Base-by-base conservation (phyloP, 148 eudicot species). In the Arctostaphylos glauca region DNA sequence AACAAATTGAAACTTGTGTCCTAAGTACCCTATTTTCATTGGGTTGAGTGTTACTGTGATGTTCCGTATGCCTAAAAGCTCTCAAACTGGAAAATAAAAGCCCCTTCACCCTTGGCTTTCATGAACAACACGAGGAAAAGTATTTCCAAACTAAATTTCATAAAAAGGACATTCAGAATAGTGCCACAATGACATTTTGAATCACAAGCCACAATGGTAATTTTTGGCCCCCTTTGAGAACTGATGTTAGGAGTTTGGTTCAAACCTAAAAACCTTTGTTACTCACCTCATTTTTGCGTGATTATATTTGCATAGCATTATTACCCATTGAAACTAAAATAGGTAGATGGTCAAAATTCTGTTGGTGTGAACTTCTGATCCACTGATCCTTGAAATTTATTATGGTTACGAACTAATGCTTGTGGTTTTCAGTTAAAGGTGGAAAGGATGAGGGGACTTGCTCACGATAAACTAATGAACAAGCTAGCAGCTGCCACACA, bases 401-500 rank as follows among this genome's bases (percentile, higher is more conserved):
- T 10, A 2, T 71, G 16, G 10, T 81, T 47, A n/a, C 58, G 25
- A 19, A 52, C 49, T 46, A 10, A 54, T 64, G 49, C 18, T n/a
- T 60, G 15, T 80, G 48, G 67, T 23, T 70, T 86, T 74, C 86
- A 91, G 93, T 90, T 85, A 62, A 85, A 89, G 81, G 91, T 90
- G 70, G 96, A 93, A 86, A 89, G 90, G 73, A 90, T 87, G 92
- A 90, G 83, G 64, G 89, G 89, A 7, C 86, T 81, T 79, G 96
- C 96, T 66, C 92, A 91, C 6, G 93, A 90, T 76, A 88, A 83
- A 79, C 74, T 89, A 67, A 85, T 90, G 92, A 91, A 81, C 84
- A 88, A 93, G 84, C 83, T 91, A 64, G 90, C 94, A 58, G 84
- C 84, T 50, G 85, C 86, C 43, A 85, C 88, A 44, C 89, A 85